A percentile compares a stretch with the other conserved stretches of the same genome.
These are phyloP conservation scores for Casaregolazyma suthepensis DNA, from an alignment of 1,139 yeast genomes.

Conservation along the genomic window DNA sequence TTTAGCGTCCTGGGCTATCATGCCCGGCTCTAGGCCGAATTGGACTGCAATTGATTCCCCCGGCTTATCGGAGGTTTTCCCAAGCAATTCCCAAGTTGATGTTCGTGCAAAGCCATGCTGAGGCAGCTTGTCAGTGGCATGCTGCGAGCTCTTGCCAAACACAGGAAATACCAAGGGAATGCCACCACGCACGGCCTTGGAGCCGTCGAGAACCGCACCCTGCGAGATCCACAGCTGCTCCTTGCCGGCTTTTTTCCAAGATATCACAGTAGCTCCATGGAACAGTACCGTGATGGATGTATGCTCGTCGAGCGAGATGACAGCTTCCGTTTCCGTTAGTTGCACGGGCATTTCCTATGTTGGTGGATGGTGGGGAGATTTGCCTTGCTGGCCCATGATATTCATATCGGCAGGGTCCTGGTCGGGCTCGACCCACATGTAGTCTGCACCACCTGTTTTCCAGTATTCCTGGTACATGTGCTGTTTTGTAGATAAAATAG, in stretches of 20 bases:
- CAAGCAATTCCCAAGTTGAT: conserved; percentile 86
- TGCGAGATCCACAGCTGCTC: conserved; percentile 63
- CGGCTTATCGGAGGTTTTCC: conserved; percentile 58
- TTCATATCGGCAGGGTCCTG: conserved; percentile 58
- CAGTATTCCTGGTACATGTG: conserved; percentile 64
- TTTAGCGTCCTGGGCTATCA: conserved; percentile 51
- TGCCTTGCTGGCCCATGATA: not conserved
- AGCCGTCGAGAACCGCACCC: conserved; percentile 81
- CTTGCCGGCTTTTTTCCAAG: conserved; percentile 66
- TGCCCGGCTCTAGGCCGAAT: conserved; percentile 83
- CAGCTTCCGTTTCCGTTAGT: conserved; percentile 58
- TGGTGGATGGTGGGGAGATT: not conserved
- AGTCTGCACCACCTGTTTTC: conserved; percentile 69
- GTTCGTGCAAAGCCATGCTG: conserved; percentile 96
- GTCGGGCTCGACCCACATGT: conserved; percentile 77
- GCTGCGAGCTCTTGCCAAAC: conserved; percentile 65
- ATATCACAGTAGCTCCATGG: conserved; percentile 81
- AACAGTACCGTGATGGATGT: conserved; percentile 63
- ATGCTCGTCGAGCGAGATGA: conserved; percentile 50
- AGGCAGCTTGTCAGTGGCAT: conserved; percentile 51
- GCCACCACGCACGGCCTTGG: conserved; percentile 94
- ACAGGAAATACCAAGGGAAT: conserved; percentile 93
- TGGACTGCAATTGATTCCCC: conserved; percentile 53
- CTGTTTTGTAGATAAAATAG: conserved; percentile 4
- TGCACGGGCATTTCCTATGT: conserved; percentile 46